Percentiles rank a stretch among this genome's conserved stretches.
Evolutionary conservation across 371 early-diverging fungal genomes (phyloP).

Genomic region (Mucor indicus): DNA sequence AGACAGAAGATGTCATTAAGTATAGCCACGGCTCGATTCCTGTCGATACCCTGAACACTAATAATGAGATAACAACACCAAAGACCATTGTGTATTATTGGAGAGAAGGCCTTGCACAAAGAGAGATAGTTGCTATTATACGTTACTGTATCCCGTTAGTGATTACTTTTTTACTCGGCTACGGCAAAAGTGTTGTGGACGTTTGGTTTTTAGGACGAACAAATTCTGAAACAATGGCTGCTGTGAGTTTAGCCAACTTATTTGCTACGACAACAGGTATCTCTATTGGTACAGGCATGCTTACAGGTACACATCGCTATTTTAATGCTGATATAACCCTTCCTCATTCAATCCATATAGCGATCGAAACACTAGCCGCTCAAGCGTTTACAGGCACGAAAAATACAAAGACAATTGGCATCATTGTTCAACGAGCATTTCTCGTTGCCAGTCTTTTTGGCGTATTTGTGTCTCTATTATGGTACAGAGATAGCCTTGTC

Average conservation of each 20-base stretch:
- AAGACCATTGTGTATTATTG: too few species aligned
- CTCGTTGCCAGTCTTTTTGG: constrained; percentile 27
- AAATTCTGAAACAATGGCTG: constrained; percentile 36
- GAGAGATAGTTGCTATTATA: not conserved
- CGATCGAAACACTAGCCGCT: constrained; percentile 43
- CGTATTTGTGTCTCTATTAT: constrained; percentile 17
- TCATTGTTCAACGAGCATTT: constrained; percentile 38
- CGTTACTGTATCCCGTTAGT: not conserved
- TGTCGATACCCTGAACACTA: too few species aligned
- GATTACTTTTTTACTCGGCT: constrained; percentile 7
- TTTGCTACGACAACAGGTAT: constrained; percentile 29
- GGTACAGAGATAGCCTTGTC: too few species aligned
- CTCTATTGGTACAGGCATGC: constrained; percentile 32
- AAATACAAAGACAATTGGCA: constrained; percentile 32
- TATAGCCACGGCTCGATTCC: too few species aligned
- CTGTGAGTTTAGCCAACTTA: constrained; percentile 26
- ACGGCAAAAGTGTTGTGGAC: constrained; percentile 29
- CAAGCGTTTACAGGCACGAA: constrained; percentile 45
- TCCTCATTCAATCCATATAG: too few species aligned
- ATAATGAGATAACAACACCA: too few species aligned
- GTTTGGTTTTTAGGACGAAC: constrained; percentile 34
- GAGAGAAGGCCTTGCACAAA: too few species aligned
- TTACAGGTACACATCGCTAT: constrained; percentile 39
- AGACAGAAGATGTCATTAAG: too few species aligned
- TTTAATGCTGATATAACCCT: too few species aligned